Percentiles rank a stretch among this genome's conserved stretches.
These are phyloP conservation scores for Chytridium lagenaria DNA, from an alignment of 371 early-diverging fungal species.

Conservation along the genomic window DNA sequence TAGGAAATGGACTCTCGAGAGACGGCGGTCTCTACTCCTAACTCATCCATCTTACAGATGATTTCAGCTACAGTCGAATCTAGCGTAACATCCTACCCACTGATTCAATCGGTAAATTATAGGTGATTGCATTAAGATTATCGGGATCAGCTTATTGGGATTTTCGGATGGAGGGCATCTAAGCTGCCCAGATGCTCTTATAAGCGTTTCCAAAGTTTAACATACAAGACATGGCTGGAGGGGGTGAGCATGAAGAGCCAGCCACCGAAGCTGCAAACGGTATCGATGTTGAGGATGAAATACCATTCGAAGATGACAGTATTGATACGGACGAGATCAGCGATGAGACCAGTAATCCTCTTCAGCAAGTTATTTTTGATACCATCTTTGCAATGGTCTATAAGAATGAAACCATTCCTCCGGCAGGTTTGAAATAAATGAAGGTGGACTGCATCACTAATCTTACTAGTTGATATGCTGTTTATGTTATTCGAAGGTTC, in stretches of 20 bases:
- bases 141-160: no score
- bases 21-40: neutral
- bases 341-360: slow-evolving; percentile 1
- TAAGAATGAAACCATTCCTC: neutral
- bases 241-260: neutral
- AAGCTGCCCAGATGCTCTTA: no score
- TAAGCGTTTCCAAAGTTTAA: no score
- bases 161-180: no score
- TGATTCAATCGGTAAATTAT: no score
- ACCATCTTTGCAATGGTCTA: neutral
- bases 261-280: neutral
- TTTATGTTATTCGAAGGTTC: slow-evolving; percentile 1
- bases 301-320: neutral
- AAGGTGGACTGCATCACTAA: no score
- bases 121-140: no score
- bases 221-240: neutral
- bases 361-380: neutral
- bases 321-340: neutral
- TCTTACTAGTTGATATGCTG: neutral
- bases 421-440: no score
- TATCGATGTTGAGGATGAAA: neutral
- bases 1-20: neutral
- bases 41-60: neutral
- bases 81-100: no score
- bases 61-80: no score